A percentile compares a stretch with the other conserved stretches of the same genome.
These are phyloP conservation scores for Podospora conica DNA, from an alignment of 495 filamentous ascomycete genomes.

Conservation along the genomic window DNA sequence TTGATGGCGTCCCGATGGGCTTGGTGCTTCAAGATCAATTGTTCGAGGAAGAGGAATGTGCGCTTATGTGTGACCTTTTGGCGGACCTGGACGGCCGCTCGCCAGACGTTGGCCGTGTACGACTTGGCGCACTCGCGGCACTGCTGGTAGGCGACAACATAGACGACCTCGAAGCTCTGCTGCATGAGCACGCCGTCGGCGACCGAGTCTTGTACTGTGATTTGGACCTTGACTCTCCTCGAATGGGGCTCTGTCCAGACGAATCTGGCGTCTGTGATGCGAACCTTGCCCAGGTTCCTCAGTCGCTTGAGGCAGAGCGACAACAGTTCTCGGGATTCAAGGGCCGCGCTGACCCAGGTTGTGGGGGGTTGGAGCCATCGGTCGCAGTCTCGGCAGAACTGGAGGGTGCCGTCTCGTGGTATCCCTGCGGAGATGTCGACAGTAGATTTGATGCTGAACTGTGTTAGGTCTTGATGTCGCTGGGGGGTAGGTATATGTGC, in stretches of 20 bases:
- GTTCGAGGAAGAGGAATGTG: conserved; percentile 93
- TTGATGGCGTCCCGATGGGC: conserved; percentile 93
- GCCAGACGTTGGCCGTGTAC: conserved; percentile 81
- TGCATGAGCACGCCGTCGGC: conserved; percentile 78
- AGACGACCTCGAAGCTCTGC: conserved; percentile 91
- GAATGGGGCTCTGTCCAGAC: conserved; percentile 99
- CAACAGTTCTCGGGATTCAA: conserved; percentile 82
- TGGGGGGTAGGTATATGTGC: background rate
- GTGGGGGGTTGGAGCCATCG: conserved; percentile 84
- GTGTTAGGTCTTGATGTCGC: background rate
- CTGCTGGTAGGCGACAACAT: conserved; percentile 80
- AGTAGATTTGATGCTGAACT: conserved; percentile 64
- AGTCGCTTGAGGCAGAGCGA: conserved; percentile 83
- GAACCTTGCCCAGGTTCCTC: conserved; percentile 71
- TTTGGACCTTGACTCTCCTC: conserved; percentile 79
- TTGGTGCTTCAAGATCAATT: conserved; percentile 87
- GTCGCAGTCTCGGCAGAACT: conserved; percentile 87
- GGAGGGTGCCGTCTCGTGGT: conserved; percentile 73
- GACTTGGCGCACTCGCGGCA: conserved; percentile 88
- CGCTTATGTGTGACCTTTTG: conserved; percentile 97
- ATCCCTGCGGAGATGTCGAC: conserved; percentile 93
- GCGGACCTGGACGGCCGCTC: conserved; percentile 65
- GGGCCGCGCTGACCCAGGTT: conserved; percentile 75
- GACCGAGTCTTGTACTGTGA: conserved; percentile 73
- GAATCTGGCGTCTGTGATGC: conserved; percentile 91